Evolutionary conservation across 2,329 filamentous ascomycete genomes (phyloP).

Genomic region (Ophiostoma piceae): DNA sequence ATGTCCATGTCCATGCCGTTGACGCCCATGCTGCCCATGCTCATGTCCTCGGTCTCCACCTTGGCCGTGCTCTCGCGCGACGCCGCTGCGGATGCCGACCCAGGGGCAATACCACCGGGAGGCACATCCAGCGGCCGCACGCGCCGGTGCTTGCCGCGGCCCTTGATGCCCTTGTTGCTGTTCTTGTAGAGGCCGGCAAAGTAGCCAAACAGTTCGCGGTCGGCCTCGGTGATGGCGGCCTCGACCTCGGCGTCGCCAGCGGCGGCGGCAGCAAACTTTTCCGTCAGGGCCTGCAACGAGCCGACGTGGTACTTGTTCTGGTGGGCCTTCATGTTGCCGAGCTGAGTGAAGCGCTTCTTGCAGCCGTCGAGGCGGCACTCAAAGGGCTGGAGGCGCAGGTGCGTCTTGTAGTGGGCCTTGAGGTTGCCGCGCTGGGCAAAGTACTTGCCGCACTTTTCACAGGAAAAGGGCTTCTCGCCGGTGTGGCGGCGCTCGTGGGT

Average conservation of each 20-base stretch:
- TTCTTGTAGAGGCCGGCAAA: conserved; percentile 91
- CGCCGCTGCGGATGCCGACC: not conserved
- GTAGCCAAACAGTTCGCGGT: conserved; percentile 74
- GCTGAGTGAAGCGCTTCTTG: conserved; percentile 80
- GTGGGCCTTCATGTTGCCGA: conserved; percentile 91
- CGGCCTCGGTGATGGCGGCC: conserved; percentile 35
- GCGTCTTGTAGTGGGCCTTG: conserved; percentile 74
- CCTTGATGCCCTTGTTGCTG: conserved; percentile 97
- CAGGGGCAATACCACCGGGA: conserved; percentile 19
- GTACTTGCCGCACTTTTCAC: conserved; percentile 70
- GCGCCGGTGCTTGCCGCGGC: conserved; percentile 77
- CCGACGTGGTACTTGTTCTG: conserved; percentile 87
- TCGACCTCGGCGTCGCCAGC: conserved; percentile 60
- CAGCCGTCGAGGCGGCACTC: conserved; percentile 77
- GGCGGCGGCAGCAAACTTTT: conserved; percentile 61
- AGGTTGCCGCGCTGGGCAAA: conserved; percentile 87
- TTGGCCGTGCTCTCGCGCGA: not conserved
- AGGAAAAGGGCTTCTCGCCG: conserved; percentile 77
- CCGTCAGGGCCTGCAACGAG: conserved; percentile 64
- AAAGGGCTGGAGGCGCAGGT: conserved; percentile 71
- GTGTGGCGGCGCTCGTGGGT: conserved; percentile 85
- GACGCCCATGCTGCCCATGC: conserved; percentile 15
- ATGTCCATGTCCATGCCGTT: not conserved
- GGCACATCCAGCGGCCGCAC: conserved; percentile 41
- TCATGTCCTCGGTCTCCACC: not conserved